Evolutionary conservation across 768 basidiomycete species (phyloP).

Genomic region (Lactarius quietus): DNA sequence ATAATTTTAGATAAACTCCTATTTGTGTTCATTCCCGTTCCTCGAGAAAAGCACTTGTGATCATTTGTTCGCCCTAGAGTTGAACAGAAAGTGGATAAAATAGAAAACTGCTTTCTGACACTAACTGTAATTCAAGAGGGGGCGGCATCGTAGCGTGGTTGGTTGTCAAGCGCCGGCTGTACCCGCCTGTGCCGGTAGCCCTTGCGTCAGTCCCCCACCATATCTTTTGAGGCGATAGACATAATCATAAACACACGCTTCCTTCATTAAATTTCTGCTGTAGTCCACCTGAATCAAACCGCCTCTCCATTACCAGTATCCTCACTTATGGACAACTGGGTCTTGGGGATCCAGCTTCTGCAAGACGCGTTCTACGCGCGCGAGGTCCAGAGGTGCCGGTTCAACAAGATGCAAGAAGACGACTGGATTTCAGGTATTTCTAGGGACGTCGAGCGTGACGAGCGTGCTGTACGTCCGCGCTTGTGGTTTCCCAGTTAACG

Average conservation of each 20-base stretch:
- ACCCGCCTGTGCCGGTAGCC: no score
- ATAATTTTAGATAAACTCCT: slow-evolving; percentile 15
- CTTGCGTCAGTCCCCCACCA: no score
- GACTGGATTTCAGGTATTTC: slow-evolving; percentile 6
- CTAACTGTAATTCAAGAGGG: not conserved
- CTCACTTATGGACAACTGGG: not conserved
- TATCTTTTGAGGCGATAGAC: no score
- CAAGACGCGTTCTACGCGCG: slow-evolving; percentile 12
- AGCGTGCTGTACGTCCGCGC: slow-evolving; percentile 12
- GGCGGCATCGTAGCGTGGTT: no score
- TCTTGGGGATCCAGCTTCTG: slow-evolving; percentile 3
- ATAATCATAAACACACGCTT: not conserved
- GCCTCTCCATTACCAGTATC: not conserved
- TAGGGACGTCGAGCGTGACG: not conserved
- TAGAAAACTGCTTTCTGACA: not conserved
- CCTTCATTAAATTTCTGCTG: not conserved
- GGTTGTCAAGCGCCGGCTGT: no score
- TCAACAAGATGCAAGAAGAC: slow-evolving; percentile 14
- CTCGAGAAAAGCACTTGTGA: not conserved
- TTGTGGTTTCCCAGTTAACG: not conserved
- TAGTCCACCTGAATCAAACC: not conserved
- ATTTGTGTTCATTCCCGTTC: not conserved
- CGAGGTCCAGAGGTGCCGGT: not conserved
- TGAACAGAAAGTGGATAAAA: not conserved
- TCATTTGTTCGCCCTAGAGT: not conserved